Evolutionary conservation across 441 rosid species (phyloP), one percentile per base, ranked within the genome.

Genomic region (Erysimum cheiri): DNA sequence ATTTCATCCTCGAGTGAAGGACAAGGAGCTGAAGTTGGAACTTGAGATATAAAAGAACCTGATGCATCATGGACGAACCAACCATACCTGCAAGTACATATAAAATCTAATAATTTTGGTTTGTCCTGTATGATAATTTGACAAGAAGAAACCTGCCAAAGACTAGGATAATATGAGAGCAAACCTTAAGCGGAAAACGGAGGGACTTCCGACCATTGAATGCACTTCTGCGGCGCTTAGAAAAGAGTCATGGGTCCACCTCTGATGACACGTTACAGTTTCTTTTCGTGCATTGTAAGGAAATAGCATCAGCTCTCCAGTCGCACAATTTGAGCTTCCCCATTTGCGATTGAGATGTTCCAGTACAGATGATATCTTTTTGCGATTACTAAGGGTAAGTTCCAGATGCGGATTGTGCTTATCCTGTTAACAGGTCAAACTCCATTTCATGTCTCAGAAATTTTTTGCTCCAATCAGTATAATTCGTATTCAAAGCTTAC

Each of bases 271-370:
- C 43, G 64, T 56, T 52, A 87, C 49, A 73, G 87, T 87, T 77
- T 88, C 96, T 80, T 82, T 87, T 26, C 78, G 86, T 74, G 78
- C 85, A 75, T 69, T 49, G 78, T 90, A 90, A 55, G 98, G 99
- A 75, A 89, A 89, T 67, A 95, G 87, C 82, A 88, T 75, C 17
- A 90, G 80, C 81, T 88, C 93, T 79, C 98, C 97, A 43, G 83
- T 75, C 39, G 97, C 97, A 63, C 80, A 77, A 80, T 86, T 87
- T 47, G 99, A 89, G 78, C 81, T 76, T 28, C 99, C 98, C 99
- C 99, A 95, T 81, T 95, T 95, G 69, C 93, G 89, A 73, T 82
- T 87, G 69, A 95, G 82, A 88, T 95, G 99, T 79, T 95, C 99
- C 75, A 92, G 65, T 48, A 95, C 86, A 33, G 99, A 95, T 69